A percentile compares a stretch with the other conserved stretches of the same genome.
Conservation (phyloP, 306 rosid genomes). For the Lagenaria siceraria region DNA sequence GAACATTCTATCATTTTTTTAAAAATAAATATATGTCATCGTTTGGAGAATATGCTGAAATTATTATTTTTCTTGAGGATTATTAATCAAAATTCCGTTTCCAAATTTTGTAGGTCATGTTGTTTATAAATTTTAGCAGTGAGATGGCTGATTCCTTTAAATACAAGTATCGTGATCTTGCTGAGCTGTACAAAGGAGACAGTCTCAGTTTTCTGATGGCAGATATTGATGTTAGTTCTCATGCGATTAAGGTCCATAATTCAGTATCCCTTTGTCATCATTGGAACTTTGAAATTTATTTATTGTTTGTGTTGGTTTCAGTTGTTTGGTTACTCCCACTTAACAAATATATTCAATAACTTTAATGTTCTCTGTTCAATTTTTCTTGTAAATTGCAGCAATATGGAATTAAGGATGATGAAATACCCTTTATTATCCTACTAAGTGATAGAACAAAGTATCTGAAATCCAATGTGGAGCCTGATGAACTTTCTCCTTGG, state of each 20-base stretch:
- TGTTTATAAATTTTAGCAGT: conserved; percentile 62
- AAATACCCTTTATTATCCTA: conserved; percentile 60
- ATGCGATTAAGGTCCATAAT: neutral
- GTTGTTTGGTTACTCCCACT: conserved; percentile 1
- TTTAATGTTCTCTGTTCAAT: conserved; percentile 2
- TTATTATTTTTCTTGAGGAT: neutral
- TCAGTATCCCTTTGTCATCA: conserved; percentile 1
- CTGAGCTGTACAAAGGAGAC: conserved; percentile 42
- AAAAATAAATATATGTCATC: too few species aligned
- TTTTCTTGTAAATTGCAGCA: conserved; percentile 31
- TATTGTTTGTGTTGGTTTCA: neutral
- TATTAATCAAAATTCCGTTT: conserved; percentile 2
- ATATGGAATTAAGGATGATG: conserved; percentile 67
- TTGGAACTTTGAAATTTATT: conserved; percentile 70
- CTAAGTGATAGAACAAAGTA: conserved; percentile 56
- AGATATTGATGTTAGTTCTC: conserved; percentile 42
- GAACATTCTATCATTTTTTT: neutral
- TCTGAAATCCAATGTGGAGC: conserved; percentile 58
- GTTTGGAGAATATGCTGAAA: neutral
- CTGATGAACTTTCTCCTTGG: conserved; percentile 61
- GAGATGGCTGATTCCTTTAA: conserved; percentile 45
- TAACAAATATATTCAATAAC: neutral
- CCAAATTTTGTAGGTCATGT: conserved; percentile 59
- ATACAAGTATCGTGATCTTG: conserved; percentile 56
- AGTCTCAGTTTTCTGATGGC: conserved; percentile 66